These are phyloP conservation scores for Tuber indicum DNA, from an alignment of 495 filamentous ascomycete genomes.

Conservation along the genomic window DNA sequence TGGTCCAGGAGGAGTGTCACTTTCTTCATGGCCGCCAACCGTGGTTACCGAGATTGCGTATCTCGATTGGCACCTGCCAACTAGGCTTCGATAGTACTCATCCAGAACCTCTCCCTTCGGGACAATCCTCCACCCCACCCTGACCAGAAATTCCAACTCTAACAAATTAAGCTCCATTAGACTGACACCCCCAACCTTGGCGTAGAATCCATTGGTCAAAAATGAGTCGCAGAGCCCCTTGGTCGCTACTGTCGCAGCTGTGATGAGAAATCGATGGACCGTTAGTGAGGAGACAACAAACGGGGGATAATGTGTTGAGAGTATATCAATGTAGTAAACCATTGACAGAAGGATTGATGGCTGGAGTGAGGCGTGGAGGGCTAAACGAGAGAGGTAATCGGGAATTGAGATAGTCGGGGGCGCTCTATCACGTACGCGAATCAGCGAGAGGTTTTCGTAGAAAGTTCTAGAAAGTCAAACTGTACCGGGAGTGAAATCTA, in stretches of 20 bases:
- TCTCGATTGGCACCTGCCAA: slow-evolving; percentile 50
- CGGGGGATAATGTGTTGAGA: slow-evolving; percentile 81
- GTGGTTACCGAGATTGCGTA: slow-evolving; percentile 22
- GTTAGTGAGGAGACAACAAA: slow-evolving; percentile 94
- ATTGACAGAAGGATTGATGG: slow-evolving; percentile 96
- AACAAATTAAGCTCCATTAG: slow-evolving; percentile 80
- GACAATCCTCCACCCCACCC: slow-evolving; percentile 93
- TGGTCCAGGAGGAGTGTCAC: not conserved
- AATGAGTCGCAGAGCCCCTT: slow-evolving; percentile 95
- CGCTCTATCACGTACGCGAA: slow-evolving; percentile 51
- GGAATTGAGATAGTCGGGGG: slow-evolving; percentile 87
- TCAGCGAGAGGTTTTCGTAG: slow-evolving; percentile 22
- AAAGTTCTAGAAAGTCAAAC: slow-evolving; percentile 2
- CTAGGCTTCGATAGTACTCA: slow-evolving; percentile 84
- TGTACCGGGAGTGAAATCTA: slow-evolving; percentile 84
- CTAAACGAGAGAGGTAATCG: slow-evolving; percentile 86
- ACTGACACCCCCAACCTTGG: slow-evolving; percentile 84
- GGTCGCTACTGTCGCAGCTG: slow-evolving; percentile 87
- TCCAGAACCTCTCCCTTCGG: slow-evolving; percentile 86
- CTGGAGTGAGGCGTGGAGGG: slow-evolving; percentile 86
- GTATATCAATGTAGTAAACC: slow-evolving; percentile 98
- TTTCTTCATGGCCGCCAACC: not conserved
- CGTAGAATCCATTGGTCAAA: slow-evolving; percentile 95
- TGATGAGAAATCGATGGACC: slow-evolving; percentile 93
- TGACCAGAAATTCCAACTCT: slow-evolving; percentile 87